A percentile compares a stretch with the other conserved stretches of the same genome.
Evolutionary conservation across 129 eudicot genomes (phyloP).

Genomic region (Flaveria brownii): DNA sequence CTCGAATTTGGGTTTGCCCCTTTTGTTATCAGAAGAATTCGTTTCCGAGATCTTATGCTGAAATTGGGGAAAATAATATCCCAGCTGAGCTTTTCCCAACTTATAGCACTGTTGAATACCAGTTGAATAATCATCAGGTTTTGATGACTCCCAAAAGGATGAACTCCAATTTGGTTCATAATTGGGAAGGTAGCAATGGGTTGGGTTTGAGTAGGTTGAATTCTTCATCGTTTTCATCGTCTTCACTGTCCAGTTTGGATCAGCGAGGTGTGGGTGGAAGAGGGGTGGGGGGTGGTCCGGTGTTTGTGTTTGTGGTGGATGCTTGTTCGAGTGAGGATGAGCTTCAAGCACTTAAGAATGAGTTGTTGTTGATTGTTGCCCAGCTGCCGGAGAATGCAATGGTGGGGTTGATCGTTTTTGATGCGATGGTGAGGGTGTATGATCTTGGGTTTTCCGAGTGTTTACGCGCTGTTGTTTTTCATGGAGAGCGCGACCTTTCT

Average conservation of each 20-base stretch:
- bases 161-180: slow-evolving; percentile 38
- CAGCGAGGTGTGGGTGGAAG: slow-evolving; percentile 34
- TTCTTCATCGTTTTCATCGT: slow-evolving; percentile 38
- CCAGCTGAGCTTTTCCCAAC: slow-evolving; percentile 98
- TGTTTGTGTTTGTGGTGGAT: slow-evolving; percentile 94
- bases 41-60: slow-evolving; percentile 71
- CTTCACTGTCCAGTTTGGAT: slow-evolving; percentile 43
- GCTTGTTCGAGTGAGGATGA: slow-evolving; percentile 67
- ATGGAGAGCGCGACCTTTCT: slow-evolving; percentile 77
- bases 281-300: slow-evolving; percentile 52
- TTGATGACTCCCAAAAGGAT: slow-evolving; percentile 14
- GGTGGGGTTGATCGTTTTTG: slow-evolving; percentile 93
- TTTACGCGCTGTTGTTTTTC: slow-evolving; percentile 74
- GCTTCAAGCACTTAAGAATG: slow-evolving; percentile 67
- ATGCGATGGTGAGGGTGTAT: slow-evolving; percentile 77
- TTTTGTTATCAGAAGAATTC: slow-evolving; percentile 71
- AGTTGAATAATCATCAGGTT: slow-evolving; percentile 43
- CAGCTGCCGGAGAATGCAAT: slow-evolving; percentile 78
- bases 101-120: slow-evolving; percentile 84
- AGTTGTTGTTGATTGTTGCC: slow-evolving; percentile 63
- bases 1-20: slow-evolving; percentile 85
- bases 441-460: slow-evolving; percentile 83
- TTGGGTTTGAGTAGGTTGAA: slow-evolving; percentile 17
- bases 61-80: slow-evolving; percentile 73
- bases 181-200: slow-evolving; percentile 45